These are phyloP conservation scores for Trichophyton simii DNA, from an alignment of 2,329 filamentous ascomycete genomes.

Conservation along the genomic window DNA sequence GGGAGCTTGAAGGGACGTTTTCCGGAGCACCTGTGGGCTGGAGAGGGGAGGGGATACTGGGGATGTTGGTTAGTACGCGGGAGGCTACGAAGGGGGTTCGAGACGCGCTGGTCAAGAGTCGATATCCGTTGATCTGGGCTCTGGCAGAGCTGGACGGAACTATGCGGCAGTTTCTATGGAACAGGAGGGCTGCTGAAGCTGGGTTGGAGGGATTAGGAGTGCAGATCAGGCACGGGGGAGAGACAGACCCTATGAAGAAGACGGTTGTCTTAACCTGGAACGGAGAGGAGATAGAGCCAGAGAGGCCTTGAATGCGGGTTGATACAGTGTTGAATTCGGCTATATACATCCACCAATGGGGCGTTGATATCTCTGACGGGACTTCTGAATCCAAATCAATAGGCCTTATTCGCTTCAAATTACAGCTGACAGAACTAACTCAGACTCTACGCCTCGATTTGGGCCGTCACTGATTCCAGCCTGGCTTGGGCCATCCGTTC, in stretches of 20 bases:
- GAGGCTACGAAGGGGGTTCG: constrained; percentile 67
- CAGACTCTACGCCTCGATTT: background rate
- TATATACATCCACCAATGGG: background rate
- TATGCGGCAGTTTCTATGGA: constrained; percentile 35
- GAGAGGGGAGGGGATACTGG: constrained; percentile 53
- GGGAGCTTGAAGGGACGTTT: constrained; percentile 53
- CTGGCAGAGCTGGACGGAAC: constrained; percentile 28
- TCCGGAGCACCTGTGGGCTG: constrained; percentile 60
- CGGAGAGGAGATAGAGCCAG: constrained; percentile 20
- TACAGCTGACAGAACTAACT: background rate
- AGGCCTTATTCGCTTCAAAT: background rate
- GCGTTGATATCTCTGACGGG: background rate
- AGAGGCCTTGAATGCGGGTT: background rate
- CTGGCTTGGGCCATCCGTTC: constrained; percentile 17
- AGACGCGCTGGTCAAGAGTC: constrained; percentile 54
- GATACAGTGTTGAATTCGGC: background rate
- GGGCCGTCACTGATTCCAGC: constrained; percentile 9
- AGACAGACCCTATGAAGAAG: constrained; percentile 14
- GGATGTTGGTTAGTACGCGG: constrained; percentile 55
- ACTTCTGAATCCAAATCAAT: too few species aligned
- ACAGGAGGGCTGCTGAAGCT: constrained; percentile 27
- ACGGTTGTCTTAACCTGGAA: constrained; percentile 26
- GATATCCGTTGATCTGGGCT: constrained; percentile 57
- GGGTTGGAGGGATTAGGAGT: constrained; percentile 30
- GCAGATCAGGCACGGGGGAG: constrained; percentile 23